Evolutionary conservation across 106 monocot genomes (phyloP).

Genomic region (Platanthera guangdongensis): DNA sequence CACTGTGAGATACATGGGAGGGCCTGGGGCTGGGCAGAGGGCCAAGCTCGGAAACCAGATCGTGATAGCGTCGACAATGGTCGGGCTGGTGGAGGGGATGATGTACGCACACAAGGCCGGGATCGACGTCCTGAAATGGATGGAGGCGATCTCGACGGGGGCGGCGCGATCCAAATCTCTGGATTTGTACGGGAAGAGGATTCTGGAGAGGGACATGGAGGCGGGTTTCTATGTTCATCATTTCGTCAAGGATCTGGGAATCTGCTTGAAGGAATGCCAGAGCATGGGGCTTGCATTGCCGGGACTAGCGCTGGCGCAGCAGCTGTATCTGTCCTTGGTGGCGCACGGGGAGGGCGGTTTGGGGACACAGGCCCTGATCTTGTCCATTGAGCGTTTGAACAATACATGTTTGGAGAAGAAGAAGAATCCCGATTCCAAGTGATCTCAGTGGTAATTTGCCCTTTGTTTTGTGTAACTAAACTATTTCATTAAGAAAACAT

Average conservation of each 20-base stretch:
- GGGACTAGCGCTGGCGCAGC: constrained; percentile 78
- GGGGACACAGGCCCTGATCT: constrained; percentile 74
- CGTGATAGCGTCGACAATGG: constrained; percentile 78
- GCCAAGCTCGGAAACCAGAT: constrained; percentile 95
- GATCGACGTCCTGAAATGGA: constrained; percentile 59
- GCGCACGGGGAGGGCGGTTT: constrained; percentile 75
- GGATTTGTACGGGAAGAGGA: constrained; percentile 71
- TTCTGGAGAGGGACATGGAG: constrained; percentile 71
- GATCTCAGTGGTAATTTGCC: constrained; percentile 6
- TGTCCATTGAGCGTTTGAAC: constrained; percentile 73
- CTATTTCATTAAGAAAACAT: too few species aligned
- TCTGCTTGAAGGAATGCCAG: constrained; percentile 89
- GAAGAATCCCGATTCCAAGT: background rate
- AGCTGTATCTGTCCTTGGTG: constrained; percentile 74
- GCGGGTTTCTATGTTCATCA: constrained; percentile 87
- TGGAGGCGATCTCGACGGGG: constrained; percentile 77
- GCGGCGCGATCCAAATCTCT: constrained; percentile 79
- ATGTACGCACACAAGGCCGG: constrained; percentile 74
- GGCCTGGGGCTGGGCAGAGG: constrained; percentile 67
- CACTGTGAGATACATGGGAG: constrained; percentile 78
- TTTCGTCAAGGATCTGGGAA: constrained; percentile 92
- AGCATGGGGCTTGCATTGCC: constrained; percentile 72
- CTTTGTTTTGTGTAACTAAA: background rate
- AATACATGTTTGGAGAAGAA: constrained; percentile 43
- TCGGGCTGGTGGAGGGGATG: constrained; percentile 92